Evolutionary conservation across 2,329 filamentous ascomycete genomes (phyloP).

Genomic region (Lithohypha guttulata): DNA sequence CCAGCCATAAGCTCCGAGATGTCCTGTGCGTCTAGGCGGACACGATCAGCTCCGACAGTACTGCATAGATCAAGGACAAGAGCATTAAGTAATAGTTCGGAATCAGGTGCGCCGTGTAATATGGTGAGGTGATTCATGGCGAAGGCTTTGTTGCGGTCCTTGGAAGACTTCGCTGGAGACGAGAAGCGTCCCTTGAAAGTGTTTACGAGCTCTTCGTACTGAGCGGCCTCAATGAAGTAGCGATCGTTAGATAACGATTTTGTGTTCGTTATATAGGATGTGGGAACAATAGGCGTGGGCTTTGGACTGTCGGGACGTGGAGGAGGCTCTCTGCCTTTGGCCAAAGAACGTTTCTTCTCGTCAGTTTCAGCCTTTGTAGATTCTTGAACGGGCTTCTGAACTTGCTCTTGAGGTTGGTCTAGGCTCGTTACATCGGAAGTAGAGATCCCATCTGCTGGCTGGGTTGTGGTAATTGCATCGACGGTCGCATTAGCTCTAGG

Average conservation of each 20-base stretch:
- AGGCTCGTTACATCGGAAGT: not conserved
- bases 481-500: not conserved
- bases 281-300: not conserved
- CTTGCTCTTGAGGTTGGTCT: not conserved
- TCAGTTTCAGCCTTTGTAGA: not conserved
- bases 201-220: slow-evolving; percentile 18
- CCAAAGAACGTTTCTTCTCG: not conserved
- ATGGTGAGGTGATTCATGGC: slow-evolving; percentile 43
- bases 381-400: not conserved
- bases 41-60: slow-evolving; percentile 39
- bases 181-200: slow-evolving; percentile 18
- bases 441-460: slow-evolving; percentile 1
- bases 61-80: slow-evolving; percentile 55
- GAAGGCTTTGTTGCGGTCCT: slow-evolving; percentile 20
- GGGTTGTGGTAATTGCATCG: not conserved
- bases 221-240: slow-evolving; percentile 17
- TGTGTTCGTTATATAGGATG: not conserved
- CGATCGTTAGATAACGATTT: slow-evolving; percentile 1
- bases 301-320: not conserved
- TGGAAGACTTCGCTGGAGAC: slow-evolving; percentile 23
- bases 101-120: slow-evolving; percentile 48
- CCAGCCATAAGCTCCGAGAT: slow-evolving; percentile 31
- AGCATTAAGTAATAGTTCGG: slow-evolving; percentile 44
- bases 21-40: slow-evolving; percentile 37
- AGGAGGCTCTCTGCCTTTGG: not conserved